These are phyloP conservation scores for Akanthomyces muscarius DNA, from an alignment of 2,329 filamentous ascomycete genomes.

Conservation along the genomic window DNA sequence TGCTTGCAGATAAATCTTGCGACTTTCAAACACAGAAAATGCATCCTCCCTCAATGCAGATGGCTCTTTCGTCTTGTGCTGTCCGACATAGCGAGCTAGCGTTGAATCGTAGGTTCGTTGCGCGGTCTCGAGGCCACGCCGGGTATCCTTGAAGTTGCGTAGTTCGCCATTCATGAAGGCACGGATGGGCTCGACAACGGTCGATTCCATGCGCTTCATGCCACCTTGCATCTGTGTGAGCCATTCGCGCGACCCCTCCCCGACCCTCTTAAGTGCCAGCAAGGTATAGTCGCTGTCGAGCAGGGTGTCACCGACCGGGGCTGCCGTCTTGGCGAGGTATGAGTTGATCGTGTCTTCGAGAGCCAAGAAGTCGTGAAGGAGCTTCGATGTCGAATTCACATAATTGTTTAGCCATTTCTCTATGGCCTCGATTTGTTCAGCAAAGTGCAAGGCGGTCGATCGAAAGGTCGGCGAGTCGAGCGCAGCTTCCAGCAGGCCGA, in stretches of 20 bases:
- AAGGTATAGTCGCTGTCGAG: conserved; percentile 95
- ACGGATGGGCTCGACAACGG: conserved; percentile 77
- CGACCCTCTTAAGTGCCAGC: conserved; percentile 77
- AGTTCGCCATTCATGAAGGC: conserved; percentile 75
- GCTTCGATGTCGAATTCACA: conserved; percentile 49
- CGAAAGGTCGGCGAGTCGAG: conserved; percentile 96
- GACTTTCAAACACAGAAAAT: conserved; percentile 88
- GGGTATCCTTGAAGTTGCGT: conserved; percentile 78
- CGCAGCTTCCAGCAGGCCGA: conserved; percentile 87
- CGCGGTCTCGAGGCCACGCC: conserved; percentile 68
- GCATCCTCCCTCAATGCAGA: conserved; percentile 90
- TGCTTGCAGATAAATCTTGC: conserved; percentile 84
- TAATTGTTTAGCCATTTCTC: conserved; percentile 83
- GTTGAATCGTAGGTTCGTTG: conserved; percentile 83
- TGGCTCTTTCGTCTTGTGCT: conserved; percentile 90
- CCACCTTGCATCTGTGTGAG: conserved; percentile 73
- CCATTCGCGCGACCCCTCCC: conserved; percentile 82
- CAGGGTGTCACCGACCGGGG: conserved; percentile 74
- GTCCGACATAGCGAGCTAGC: conserved; percentile 74
- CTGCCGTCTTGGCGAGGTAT: conserved; percentile 73
- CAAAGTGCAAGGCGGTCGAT: conserved; percentile 78
- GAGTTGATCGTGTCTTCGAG: conserved; percentile 76
- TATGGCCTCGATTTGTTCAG: conserved; percentile 84
- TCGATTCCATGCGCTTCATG: conserved; percentile 71
- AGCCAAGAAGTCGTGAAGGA: conserved; percentile 60